A percentile compares a stretch with the other conserved stretches of the same genome.
Evolutionary conservation across 1,284 basidiomycete genomes (phyloP).

Genomic region (Leucoagaricus sp.): DNA sequence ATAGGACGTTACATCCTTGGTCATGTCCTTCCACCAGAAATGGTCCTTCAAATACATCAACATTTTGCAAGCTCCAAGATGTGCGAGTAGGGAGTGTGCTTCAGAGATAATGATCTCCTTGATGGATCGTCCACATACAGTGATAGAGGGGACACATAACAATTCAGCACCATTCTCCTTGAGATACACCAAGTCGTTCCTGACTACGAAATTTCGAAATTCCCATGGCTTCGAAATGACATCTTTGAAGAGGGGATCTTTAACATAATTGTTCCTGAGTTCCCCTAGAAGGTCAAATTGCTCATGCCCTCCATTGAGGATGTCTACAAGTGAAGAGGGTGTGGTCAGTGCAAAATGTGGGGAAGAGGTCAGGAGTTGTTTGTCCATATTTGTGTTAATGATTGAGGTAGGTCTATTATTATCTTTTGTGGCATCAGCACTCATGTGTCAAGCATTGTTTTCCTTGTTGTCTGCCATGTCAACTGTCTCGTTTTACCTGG

Average conservation of each 20-base stretch:
- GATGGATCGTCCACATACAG: background rate
- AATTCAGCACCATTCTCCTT: background rate
- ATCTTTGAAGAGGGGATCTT: conserved; percentile 14
- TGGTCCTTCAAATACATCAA: no score
- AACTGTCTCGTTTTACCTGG: no score
- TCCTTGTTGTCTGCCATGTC: no score
- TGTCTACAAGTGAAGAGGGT: background rate
- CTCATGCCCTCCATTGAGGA: background rate
- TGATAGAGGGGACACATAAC: conserved; percentile 5
- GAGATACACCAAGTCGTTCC: conserved; percentile 2
- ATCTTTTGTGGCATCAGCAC: background rate
- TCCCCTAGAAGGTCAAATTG: background rate
- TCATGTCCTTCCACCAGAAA: no score
- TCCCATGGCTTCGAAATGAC: conserved; percentile 16
- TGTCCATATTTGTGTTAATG: background rate
- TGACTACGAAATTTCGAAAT: conserved; percentile 1
- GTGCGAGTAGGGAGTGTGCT: conserved; percentile 12
- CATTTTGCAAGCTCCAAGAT: conserved; percentile 25
- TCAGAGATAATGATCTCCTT: conserved; percentile 10
- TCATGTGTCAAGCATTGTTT: no score
- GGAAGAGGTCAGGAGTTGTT: background rate
- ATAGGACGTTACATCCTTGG: no score
- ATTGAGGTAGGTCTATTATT: background rate
- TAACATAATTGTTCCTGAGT: conserved; percentile 1
- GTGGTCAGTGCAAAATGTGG: background rate